Percentiles rank a stretch among this genome's conserved stretches.
These are phyloP conservation scores for Pleurotus platypus DNA, from an alignment of 768 basidiomycete species.

Conservation along the genomic window DNA sequence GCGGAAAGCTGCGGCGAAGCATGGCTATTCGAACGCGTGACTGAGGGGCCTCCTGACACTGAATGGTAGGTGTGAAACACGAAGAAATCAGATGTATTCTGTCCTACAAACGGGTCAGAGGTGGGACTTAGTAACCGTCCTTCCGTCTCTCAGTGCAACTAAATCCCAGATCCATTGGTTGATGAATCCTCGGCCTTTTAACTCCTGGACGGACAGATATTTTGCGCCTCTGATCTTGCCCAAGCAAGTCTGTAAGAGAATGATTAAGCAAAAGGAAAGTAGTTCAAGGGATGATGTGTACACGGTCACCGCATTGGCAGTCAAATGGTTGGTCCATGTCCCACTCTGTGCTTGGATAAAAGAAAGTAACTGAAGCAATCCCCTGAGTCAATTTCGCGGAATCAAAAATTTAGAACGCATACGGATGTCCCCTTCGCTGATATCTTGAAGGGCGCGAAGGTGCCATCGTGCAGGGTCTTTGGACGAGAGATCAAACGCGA, in stretches of 20 bases:
- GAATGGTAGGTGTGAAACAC: too few relatives aligned
- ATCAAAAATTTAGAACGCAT: constrained; percentile 21
- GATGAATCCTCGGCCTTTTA: constrained; percentile 32
- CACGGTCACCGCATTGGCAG: constrained; percentile 45
- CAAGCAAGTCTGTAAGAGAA: constrained; percentile 36
- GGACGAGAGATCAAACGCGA: constrained; percentile 49
- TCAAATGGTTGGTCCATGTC: constrained; percentile 61
- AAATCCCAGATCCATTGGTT: constrained; percentile 40
- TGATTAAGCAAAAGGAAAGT: background rate
- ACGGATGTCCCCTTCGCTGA: constrained; percentile 33
- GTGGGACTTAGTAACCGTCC: too few relatives aligned
- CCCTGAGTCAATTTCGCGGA: constrained; percentile 18
- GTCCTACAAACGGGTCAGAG: too few relatives aligned
- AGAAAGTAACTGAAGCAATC: constrained; percentile 42
- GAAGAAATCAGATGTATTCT: too few relatives aligned
- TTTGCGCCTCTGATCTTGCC: constrained; percentile 43
- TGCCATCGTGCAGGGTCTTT: constrained; percentile 41
- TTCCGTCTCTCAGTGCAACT: constrained; percentile 20
- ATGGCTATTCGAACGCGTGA: too few relatives aligned
- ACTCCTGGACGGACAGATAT: constrained; percentile 31
- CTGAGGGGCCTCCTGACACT: too few relatives aligned
- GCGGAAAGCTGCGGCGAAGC: too few relatives aligned
- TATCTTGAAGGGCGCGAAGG: constrained; percentile 39
- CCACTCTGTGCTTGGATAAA: constrained; percentile 71
- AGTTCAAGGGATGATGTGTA: constrained; percentile 16